Percentiles rank a stretch among this genome's conserved stretches.
These are phyloP conservation scores for Macrocybe gigantea DNA, from an alignment of 768 basidiomycete species.

Conservation along the genomic window DNA sequence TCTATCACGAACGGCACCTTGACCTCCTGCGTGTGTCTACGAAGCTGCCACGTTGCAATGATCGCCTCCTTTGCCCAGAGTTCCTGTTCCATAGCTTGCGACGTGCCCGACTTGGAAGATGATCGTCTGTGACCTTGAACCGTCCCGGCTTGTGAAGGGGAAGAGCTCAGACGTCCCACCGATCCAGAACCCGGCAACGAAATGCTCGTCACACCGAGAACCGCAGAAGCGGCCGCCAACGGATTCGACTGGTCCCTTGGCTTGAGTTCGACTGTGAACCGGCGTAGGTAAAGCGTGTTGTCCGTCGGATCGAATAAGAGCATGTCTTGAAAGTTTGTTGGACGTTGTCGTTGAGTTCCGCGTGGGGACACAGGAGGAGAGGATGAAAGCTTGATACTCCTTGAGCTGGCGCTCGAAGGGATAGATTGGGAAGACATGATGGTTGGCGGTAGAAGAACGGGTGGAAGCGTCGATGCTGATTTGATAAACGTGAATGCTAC, in stretches of 20 bases:
- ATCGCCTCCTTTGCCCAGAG: constrained; percentile 29
- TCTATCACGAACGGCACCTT: not conserved
- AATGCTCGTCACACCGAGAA: constrained; percentile 44
- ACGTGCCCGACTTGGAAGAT: constrained; percentile 2
- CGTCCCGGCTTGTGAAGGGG: constrained; percentile 19
- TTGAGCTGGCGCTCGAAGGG: constrained; percentile 12
- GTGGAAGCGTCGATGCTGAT: constrained; percentile 23
- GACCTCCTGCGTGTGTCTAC: constrained; percentile 23
- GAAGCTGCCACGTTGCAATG: constrained; percentile 65
- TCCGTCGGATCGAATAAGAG: constrained; percentile 62
- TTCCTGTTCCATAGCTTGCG: constrained; percentile 17
- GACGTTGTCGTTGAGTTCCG: constrained; percentile 18
- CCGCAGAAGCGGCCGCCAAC: constrained; percentile 23
- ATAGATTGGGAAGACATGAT: constrained; percentile 7
- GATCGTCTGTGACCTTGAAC: not conserved
- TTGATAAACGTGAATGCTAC: constrained; percentile 55
- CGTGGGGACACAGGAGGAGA: constrained; percentile 22
- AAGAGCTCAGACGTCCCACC: constrained; percentile 30
- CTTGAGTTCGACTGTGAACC: constrained; percentile 41
- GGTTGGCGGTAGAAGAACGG: constrained; percentile 27
- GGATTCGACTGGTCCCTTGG: constrained; percentile 18
- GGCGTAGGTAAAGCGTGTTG: constrained; percentile 47
- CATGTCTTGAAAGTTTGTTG: constrained; percentile 55
- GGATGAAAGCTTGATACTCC: constrained; percentile 14
- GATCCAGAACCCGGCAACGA: constrained; percentile 53